A percentile compares a stretch with the other conserved stretches of the same genome.
These are phyloP conservation scores for Fusarium sp. DNA, from an alignment of 2,329 filamentous ascomycete genomes.

Conservation along the genomic window DNA sequence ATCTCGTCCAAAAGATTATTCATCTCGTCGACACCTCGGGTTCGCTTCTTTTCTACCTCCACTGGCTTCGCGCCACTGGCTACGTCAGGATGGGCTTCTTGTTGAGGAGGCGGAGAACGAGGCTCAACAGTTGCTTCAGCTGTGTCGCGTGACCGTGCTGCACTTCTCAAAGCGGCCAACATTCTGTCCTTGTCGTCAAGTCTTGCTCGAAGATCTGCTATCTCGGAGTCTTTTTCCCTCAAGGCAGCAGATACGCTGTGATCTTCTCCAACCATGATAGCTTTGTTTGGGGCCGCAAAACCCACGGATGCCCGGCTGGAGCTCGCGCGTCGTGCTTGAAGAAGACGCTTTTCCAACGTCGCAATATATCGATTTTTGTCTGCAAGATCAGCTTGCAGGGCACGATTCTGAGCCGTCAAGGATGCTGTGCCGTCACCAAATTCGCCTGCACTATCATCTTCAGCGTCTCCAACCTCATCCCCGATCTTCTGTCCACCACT, in stretches of 20 bases:
- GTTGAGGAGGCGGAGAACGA: conserved; percentile 42
- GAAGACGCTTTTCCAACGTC: conserved; percentile 88
- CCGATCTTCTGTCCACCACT: conserved; percentile 56
- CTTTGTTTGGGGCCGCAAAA: conserved; percentile 68
- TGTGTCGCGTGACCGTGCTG: conserved; percentile 84
- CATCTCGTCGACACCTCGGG: conserved; percentile 87
- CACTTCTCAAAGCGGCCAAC: conserved; percentile 85
- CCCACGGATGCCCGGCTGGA: conserved; percentile 86
- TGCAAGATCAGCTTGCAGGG: conserved; percentile 93
- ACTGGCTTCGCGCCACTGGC: conserved; percentile 19
- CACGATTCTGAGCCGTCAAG: conserved; percentile 83
- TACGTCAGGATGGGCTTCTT: conserved; percentile 17
- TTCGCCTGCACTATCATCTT: conserved; percentile 77
- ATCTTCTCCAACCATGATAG: conserved; percentile 79
- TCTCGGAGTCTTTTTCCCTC: conserved; percentile 91
- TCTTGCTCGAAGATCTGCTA: conserved; percentile 86
- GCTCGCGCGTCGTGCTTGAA: conserved; percentile 90
- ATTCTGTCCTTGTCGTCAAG: conserved; percentile 96
- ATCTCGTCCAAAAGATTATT: conserved; percentile 94
- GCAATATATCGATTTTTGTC: conserved; percentile 98
- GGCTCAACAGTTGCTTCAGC: conserved; percentile 66
- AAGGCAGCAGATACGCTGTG: conserved; percentile 77
- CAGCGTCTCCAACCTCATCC: conserved; percentile 62
- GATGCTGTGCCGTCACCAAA: conserved; percentile 88
- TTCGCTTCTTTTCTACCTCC: conserved; percentile 58